Percentiles rank a stretch among this genome's conserved stretches.
phyloP scores from a whole-genome alignment of 2,329 filamentous ascomycete genomes.

The Calonectria pseudoreteaudii region DNA sequence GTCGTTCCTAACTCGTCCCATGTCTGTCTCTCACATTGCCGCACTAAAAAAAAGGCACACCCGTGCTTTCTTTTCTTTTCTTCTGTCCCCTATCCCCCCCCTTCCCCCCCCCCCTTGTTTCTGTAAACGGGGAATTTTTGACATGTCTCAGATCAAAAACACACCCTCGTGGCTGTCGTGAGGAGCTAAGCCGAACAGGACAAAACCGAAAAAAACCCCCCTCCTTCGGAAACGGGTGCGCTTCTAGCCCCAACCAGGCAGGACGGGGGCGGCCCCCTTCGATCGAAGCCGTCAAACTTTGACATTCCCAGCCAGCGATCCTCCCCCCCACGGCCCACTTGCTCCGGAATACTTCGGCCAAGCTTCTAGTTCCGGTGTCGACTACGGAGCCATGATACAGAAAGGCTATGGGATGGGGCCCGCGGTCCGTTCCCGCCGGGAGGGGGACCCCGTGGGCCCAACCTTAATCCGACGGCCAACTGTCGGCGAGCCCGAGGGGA shows the following conservation, averaged over 20 bases:
- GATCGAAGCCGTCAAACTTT: neutral
- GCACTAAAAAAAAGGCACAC: neutral
- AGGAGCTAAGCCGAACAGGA: neutral
- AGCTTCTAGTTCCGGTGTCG: conserved; percentile 4
- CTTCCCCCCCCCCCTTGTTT: neutral
- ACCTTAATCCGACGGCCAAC: conserved; percentile 18
- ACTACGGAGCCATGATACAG: neutral
- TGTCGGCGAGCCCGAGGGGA: neutral
- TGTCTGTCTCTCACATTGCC: neutral
- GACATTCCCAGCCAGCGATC: neutral
- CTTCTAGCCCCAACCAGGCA: neutral
- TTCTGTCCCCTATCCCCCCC: no score
- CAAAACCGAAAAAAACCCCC: neutral
- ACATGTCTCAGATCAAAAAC: neutral
- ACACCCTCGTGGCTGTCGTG: neutral
- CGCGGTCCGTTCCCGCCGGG: conserved; percentile 19
- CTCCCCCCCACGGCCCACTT: neutral
- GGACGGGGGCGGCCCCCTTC: neutral
- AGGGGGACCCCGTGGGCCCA: neutral
- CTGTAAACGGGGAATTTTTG: neutral
- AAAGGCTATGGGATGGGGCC: conserved; percentile 1
- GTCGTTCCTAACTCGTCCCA: no score
- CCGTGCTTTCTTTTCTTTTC: neutral
- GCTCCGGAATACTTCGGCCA: neutral
- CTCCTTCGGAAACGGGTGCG: neutral